A percentile compares a stretch with the other conserved stretches of the same genome.
Conservation (phyloP, 441 rosid genomes). For the Gossypium gossypioides region DNA sequence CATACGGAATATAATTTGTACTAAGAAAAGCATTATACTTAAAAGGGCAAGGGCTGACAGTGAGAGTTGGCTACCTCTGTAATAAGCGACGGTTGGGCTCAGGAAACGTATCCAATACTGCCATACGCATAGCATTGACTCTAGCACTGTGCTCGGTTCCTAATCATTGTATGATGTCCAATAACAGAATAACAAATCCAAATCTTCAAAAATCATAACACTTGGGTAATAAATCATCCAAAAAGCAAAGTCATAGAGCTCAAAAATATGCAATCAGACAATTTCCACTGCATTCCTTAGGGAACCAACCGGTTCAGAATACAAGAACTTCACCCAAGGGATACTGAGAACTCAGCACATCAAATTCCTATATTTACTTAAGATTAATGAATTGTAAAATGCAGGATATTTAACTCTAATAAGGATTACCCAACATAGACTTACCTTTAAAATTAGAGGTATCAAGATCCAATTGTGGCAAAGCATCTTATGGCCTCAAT, state of each 20-base stretch:
- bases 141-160: conserved; percentile 64
- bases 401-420: not conserved
- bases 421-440: not conserved
- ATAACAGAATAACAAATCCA: conserved; percentile 7
- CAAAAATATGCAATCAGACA: not conserved
- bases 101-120: conserved; percentile 91
- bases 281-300: not conserved
- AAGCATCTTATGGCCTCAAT: not conserved
- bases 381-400: not conserved
- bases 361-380: not conserved
- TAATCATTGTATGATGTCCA: conserved; percentile 27
- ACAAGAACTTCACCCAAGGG: not conserved
- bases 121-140: conserved; percentile 74
- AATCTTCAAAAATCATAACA: conserved; percentile 10
- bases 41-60: conserved; percentile 7
- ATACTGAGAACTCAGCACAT: not conserved
- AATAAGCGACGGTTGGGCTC: conserved; percentile 94
- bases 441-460: not conserved
- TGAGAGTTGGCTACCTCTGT: conserved; percentile 55
- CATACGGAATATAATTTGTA: not conserved
- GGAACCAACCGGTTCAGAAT: not conserved
- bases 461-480: not conserved
- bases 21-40: not conserved
- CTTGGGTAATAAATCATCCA: not conserved
- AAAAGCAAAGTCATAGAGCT: not conserved